Evolutionary conservation across 2,329 filamentous ascomycete species (phyloP).

Genomic region (Fusarium beomiforme): DNA sequence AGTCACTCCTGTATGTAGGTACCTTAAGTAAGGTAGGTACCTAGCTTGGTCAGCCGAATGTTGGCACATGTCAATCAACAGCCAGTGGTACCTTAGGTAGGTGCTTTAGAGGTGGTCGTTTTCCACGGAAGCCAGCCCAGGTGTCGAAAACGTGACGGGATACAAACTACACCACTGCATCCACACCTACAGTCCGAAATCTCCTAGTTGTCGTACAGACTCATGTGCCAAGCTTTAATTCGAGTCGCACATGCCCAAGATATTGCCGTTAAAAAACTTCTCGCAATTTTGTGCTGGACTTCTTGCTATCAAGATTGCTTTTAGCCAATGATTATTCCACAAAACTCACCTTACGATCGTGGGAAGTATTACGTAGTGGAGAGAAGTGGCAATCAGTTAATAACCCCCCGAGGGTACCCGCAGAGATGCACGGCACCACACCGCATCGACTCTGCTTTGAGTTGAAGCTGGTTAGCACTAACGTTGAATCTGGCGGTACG

Average conservation of each 20-base stretch:
- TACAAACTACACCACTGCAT: constrained; percentile 18
- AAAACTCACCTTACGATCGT: constrained; percentile 3
- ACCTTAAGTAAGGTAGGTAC: no score
- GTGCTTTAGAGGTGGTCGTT: constrained; percentile 1
- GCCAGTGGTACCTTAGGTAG: not conserved
- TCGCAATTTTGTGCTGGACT: not conserved
- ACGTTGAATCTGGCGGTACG: constrained; percentile 14
- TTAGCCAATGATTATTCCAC: not conserved
- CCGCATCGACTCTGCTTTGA: constrained; percentile 32
- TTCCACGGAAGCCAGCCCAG: constrained; percentile 9
- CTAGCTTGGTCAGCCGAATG: constrained; percentile 23
- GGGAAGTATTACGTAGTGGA: constrained; percentile 16
- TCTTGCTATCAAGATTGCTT: not conserved
- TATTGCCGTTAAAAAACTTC: not conserved
- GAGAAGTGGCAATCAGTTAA: constrained; percentile 15
- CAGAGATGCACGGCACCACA: constrained; percentile 30
- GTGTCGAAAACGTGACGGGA: constrained; percentile 2
- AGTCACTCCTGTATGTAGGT: no score
- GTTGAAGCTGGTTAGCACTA: constrained; percentile 10
- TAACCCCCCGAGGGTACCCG: constrained; percentile 19
- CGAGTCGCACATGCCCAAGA: not conserved
- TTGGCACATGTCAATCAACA: constrained; percentile 30
- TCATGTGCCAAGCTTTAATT: not conserved
- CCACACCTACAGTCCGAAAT: constrained; percentile 2
- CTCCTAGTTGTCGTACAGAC: not conserved